Base-by-base conservation (phyloP, 2,329 filamentous ascomycete species). In the Coniochaeta sp. region DNA sequence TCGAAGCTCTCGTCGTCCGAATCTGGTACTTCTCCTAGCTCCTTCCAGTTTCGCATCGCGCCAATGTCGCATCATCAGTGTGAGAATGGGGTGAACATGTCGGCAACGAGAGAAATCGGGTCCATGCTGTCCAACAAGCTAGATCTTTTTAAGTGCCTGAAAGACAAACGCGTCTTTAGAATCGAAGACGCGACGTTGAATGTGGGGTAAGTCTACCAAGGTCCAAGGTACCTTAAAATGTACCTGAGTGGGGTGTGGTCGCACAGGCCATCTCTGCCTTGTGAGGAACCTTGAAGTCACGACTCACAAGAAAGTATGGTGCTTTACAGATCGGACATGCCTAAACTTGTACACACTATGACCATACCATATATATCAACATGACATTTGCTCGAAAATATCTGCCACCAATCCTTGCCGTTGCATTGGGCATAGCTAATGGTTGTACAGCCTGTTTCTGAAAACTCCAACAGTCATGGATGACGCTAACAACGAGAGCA, bases 21-120 rank as follows among this genome's bases (percentile, higher is more conserved):
- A 69, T 81, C 79, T 61, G 79, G 79, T 64, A 81, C 74, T 67
- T 79, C 77, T 67, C 79, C 79, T 69, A 77, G 68, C 66, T 78
- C 76, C 74, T 75, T 80, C 79, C 79, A 81, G 64, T 75, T 75
- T 60, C 69, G 71, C 79, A 81, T 81, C 65, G 57, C 60, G 36
- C 47, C 58, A 58, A 12, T 38, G 24, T 58, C 26, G 59, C 59
- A 57, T 62, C 26, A 36, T 57, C 54, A 31, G 47, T 26, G 47
- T 52, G 24, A 28, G 22, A n/a, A 52, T 11, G 12, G 47, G 17
- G 24, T 5, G 24, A 26, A 2, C 47, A 52, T 52, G 11, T 6
- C 19, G 47, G 47, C 24, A n/a, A 28, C 14, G 1, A 52, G 47
- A 12, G 16, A 52, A 31, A 28, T 52, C n/a, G 24, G 12, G 16